Evolutionary conservation across 139 green algal species (phyloP), one percentile per base, ranked within the genome.

Genomic region (Chloropicon primus): DNA sequence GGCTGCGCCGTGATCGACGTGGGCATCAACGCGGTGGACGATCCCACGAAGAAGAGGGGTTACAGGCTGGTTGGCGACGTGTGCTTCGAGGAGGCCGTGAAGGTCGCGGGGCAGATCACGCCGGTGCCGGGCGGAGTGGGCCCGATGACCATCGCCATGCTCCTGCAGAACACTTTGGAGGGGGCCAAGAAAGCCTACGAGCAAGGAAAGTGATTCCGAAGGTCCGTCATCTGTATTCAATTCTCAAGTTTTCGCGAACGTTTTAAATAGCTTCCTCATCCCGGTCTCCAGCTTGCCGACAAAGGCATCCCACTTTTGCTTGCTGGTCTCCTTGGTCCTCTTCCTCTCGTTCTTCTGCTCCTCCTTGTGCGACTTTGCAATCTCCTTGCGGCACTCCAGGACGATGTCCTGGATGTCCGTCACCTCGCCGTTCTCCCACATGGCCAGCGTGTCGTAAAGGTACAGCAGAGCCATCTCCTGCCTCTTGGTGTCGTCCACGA

Each of bases 91-190:
- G 85, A 85, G 41, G 88, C 83, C 26, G 27, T 25, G n/a, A 25
- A 90, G 28, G 85, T 90, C 24, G 94, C 94, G 2, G 87, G 85
- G 0, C 85, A 84, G 2, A 92, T 99, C 75, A 98, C 95, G 0
- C 94, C 95, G 21, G 95, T 99, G 25, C 94, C 94, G 1, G 94
- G 93, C 22, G 95, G 95, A 2, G 92, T 99, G 22, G 95, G 95
- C 1, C 95, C 94, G 21, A 98, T 99, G 95, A 99, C 95, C 23
- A 97, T 99, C 78, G 93, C 94, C 1, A 95, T 97, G 82, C 85
- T 98, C 54, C 82, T 99, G 25, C 73, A 86, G 26, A 95, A 97
- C 82, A 91, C 85, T 1, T 25, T 91, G 21, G 78, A 88, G 28
- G 80, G 80, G 2, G 74, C 54, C 1, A 76, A 73, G 76, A 27